phyloP scores from a whole-genome alignment of 225 moss, liverwort and hornwort species.

The Thuidium tamariscinum region DNA sequence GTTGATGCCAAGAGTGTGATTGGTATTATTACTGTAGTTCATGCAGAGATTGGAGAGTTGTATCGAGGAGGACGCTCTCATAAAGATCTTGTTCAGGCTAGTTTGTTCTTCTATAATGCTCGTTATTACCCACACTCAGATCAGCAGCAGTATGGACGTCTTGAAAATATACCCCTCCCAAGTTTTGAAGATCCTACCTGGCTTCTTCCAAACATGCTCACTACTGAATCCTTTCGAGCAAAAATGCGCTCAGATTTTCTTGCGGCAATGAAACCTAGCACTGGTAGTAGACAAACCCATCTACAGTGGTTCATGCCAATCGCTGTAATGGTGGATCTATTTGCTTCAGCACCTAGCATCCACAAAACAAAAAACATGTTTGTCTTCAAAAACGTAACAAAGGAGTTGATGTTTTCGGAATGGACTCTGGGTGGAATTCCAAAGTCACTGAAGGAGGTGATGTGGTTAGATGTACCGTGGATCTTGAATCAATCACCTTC shows the following conservation, averaged over 20 bases:
- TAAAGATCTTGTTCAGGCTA: background rate
- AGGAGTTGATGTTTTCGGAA: accelerated
- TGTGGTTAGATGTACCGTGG: background rate
- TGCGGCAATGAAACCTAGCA: background rate
- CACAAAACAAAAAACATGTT: background rate
- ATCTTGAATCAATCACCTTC: background rate
- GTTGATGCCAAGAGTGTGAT: background rate
- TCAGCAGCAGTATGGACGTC: background rate
- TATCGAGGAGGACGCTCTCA: background rate
- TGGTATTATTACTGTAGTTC: background rate
- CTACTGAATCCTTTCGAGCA: background rate
- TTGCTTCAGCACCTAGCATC: background rate
- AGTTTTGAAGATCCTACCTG: background rate
- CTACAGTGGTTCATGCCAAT: background rate
- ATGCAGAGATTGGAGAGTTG: background rate
- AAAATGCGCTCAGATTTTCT: background rate
- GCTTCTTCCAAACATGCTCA: background rate
- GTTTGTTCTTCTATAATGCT: background rate
- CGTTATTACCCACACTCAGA: background rate
- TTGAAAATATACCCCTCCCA: background rate
- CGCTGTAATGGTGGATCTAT: background rate
- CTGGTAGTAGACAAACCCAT: background rate
- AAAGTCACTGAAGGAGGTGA: background rate
- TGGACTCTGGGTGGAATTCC: background rate
- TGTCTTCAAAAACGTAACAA: background rate